A percentile compares a stretch with the other conserved stretches of the same genome.
phyloP scores from a whole-genome alignment of 805 yeast genomes.

The Wickerhamiella brachini region DNA sequence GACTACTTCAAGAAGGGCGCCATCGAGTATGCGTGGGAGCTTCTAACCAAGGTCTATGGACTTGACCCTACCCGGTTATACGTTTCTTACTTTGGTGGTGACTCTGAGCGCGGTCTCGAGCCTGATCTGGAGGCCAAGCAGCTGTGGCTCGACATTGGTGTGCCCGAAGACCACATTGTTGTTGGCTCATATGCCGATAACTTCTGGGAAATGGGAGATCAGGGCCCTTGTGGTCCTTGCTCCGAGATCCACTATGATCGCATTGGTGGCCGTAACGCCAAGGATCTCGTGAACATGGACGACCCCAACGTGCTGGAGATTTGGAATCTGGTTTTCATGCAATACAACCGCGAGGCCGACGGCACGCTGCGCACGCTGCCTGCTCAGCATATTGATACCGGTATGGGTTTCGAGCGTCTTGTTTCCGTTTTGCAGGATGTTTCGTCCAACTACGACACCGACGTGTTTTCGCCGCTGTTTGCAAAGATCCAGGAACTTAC shows the following conservation, averaged over 20 bases:
- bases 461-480: conserved; percentile 85
- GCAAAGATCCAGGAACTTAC: conserved; percentile 79
- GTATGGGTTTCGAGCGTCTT: conserved; percentile 96
- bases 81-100: conserved; percentile 96
- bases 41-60: conserved; percentile 74
- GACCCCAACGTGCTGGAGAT: conserved; percentile 96
- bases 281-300: conserved; percentile 81
- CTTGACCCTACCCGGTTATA: conserved; percentile 68
- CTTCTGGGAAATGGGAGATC: conserved; percentile 99
- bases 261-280: conserved; percentile 95
- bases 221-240: conserved; percentile 99
- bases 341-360: conserved; percentile 88
- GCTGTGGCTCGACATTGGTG: conserved; percentile 78
- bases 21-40: conserved; percentile 76
- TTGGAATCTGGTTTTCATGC: conserved; percentile 97
- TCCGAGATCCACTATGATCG: conserved; percentile 96
- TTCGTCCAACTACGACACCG: conserved; percentile 91
- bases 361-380: conserved; percentile 71
- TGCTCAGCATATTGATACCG: conserved; percentile 92
- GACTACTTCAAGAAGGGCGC: conserved; percentile 97
- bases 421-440: conserved; percentile 89
- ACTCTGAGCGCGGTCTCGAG: conserved; percentile 60
- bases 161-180: conserved; percentile 78
- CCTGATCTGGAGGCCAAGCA: conserved; percentile 91
- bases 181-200: conserved; percentile 87